Percentiles rank a stretch among this genome's conserved stretches.
These are phyloP conservation scores for Penicillium coffeae DNA, from an alignment of 495 filamentous ascomycete species.

Conservation along the genomic window DNA sequence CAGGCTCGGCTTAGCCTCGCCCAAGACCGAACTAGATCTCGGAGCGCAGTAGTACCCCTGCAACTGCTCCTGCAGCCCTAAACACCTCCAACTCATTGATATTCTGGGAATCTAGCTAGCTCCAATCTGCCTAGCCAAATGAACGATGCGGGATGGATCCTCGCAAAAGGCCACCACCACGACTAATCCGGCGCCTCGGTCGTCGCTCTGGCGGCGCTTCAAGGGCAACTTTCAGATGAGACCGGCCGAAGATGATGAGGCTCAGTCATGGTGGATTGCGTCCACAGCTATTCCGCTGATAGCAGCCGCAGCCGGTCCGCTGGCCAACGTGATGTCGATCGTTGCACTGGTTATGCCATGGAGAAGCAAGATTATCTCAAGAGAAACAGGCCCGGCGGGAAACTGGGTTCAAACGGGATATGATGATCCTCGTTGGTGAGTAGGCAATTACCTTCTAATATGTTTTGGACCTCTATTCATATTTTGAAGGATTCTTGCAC, in stretches of 20 bases:
- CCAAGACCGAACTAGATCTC: too few relatives aligned
- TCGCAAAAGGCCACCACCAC: slow-evolving; percentile 1
- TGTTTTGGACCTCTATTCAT: too few relatives aligned
- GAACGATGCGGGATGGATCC: slow-evolving; percentile 22
- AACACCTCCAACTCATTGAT: too few relatives aligned
- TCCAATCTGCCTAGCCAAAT: neutral
- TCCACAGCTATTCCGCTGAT: slow-evolving; percentile 72
- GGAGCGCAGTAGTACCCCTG: too few relatives aligned
- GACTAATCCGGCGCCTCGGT: neutral
- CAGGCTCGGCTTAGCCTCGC: too few relatives aligned
- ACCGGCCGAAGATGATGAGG: slow-evolving; percentile 47
- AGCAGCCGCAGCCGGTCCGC: slow-evolving; percentile 65
- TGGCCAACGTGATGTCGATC: slow-evolving; percentile 75
- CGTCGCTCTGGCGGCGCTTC: slow-evolving; percentile 18
- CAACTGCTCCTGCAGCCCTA: too few relatives aligned
- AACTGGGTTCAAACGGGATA: slow-evolving; percentile 40
- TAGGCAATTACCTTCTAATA: too few relatives aligned
- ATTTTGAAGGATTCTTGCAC: slow-evolving; percentile 35
- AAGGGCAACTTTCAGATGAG: slow-evolving; percentile 32
- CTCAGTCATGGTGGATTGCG: slow-evolving; percentile 71
- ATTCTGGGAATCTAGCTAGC: too few relatives aligned
- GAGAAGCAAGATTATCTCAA: slow-evolving; percentile 45
- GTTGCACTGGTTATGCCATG: slow-evolving; percentile 66
- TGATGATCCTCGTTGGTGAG: slow-evolving; percentile 52
- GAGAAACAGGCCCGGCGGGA: slow-evolving; percentile 21